Base-by-base conservation (phyloP, 805 yeast species). In the Myxozyma monticola region DNA sequence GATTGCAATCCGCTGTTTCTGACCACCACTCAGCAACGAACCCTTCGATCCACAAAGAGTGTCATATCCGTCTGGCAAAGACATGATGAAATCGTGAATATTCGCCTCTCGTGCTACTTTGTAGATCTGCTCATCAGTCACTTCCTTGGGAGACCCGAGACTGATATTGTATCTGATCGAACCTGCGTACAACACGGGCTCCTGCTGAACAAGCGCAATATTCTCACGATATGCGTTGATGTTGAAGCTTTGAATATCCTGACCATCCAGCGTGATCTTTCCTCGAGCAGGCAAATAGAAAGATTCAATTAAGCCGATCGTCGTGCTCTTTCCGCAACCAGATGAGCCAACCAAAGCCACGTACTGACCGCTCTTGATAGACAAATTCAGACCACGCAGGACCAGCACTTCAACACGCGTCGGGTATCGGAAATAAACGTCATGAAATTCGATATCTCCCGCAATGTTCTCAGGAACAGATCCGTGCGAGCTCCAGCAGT, bases 91-190 rank as follows among this genome's bases (percentile, higher is more conserved):
- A 2, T 64, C 64, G 20, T 69, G 68, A 21, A n/a, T n/a, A n/a
- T n/a, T n/a, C n/a, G n/a, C n/a, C n/a, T n/a, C n/a, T n/a, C n/a
- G n/a, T n/a, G n/a, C n/a, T n/a, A n/a, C n/a, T n/a, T n/a, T n/a
- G n/a, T n/a, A n/a, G n/a, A n/a, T n/a, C n/a, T n/a, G n/a, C n/a
- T n/a, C n/a, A n/a, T n/a, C n/a, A n/a, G n/a, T n/a, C n/a, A n/a
- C n/a, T n/a, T n/a, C n/a, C n/a, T 30, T 44, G 33, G 58, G 58
- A 4, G 62, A 33, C 3, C 67, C 67, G 49, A 70, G 51, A 49
- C 86, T 72, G 37, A 88, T 79, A 62, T 88, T 88, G 62, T 88
- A 95, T 63, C 80, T 67, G 36, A 88, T 84, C 1, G 90, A 75
- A 48, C 88, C 93, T 63, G 88, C 88, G 71, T 87, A 88, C 42